Percentiles rank a stretch among this genome's conserved stretches.
These are phyloP conservation scores for Limnanthes douglasii DNA, from an alignment of 345 rosid genomes.

Conservation along the genomic window DNA sequence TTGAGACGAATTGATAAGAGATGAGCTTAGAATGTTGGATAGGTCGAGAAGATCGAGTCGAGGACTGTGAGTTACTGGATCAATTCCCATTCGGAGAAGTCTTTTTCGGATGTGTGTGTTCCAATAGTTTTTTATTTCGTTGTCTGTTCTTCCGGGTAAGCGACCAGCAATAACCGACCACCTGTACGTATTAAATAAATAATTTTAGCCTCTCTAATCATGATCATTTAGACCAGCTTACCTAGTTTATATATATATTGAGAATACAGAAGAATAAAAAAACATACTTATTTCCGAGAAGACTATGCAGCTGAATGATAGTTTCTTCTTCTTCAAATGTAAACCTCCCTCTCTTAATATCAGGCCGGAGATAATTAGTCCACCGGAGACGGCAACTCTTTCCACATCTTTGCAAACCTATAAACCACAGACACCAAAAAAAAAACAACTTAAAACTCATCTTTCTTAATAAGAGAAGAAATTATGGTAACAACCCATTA, in stretches of 20 bases:
- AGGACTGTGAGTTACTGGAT: slow-evolving; percentile 71
- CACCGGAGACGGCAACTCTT: slow-evolving; percentile 72
- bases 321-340: slow-evolving; percentile 65
- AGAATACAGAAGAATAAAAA: not conserved
- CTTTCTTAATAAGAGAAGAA: not conserved
- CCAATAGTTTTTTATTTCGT: slow-evolving; percentile 78
- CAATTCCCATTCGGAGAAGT: slow-evolving; percentile 75
- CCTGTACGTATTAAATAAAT: slow-evolving; percentile 11
- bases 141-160: slow-evolving; percentile 78
- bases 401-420: slow-evolving; percentile 57
- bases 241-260: slow-evolving; percentile 1
- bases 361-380: slow-evolving; percentile 72
- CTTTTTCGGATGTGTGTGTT: slow-evolving; percentile 68
- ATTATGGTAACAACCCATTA: not conserved
- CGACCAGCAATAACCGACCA: slow-evolving; percentile 80
- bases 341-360: slow-evolving; percentile 59
- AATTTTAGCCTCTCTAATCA: slow-evolving; percentile 5
- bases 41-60: slow-evolving; percentile 62
- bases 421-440: not conserved
- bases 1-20: slow-evolving; percentile 32
- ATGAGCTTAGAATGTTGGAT: slow-evolving; percentile 37
- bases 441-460: too few species aligned
- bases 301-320: slow-evolving; percentile 51
- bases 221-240: too few species aligned
- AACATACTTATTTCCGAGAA: slow-evolving; percentile 62